Evolutionary conservation across 306 rosid species (phyloP), one percentile per base, ranked within the genome.

Genomic region (Begonia peltatifolia): DNA sequence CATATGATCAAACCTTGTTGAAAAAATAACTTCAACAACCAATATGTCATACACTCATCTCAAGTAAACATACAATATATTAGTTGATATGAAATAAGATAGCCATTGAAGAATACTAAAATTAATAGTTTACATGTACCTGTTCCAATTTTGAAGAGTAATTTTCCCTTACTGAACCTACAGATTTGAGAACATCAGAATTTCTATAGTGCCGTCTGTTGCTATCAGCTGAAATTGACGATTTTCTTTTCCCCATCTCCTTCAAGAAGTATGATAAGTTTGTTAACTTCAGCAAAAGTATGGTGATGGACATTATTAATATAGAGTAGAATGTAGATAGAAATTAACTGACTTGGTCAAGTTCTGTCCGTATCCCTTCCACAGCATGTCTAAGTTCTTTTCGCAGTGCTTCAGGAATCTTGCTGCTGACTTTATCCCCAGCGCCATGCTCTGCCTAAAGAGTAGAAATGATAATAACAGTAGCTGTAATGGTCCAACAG

Each of bases 91-190:
- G 2, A 16, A 14, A 16, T 16, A 16, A 10, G 20, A 50, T 17
- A 36, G 42, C 11, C 12, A 22, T 36, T 20, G 41, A 18, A 61
- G 14, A 6, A 42, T 30, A 35, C 52, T 9, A n/a, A 50, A 53
- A 22, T 20, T 15, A 20, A 14, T 11, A 13, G 4, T 14, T 10
- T 43, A 44, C 5, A 9, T 25, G 46, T 71, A 86, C 99, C 89
- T 86, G 84, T 68, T 79, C 96, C 79, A 77, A 62, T 79, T 81
- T 77, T 50, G 78, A 51, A 56, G 89, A 78, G 67, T 80, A 80
- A 66, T 74, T 81, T 78, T 74, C 74, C 73, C 73, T 75, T 61
- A 66, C 53, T 7, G 79, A 78, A 67, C 93, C 73, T 62, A 74
- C 71, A 49, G 74, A 60, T 47, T 68, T 75, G 72, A 70, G 54